A percentile compares a stretch with the other conserved stretches of the same genome.
phyloP scores from a whole-genome alignment of 129 eudicot genomes.

The Calendula officinalis region DNA sequence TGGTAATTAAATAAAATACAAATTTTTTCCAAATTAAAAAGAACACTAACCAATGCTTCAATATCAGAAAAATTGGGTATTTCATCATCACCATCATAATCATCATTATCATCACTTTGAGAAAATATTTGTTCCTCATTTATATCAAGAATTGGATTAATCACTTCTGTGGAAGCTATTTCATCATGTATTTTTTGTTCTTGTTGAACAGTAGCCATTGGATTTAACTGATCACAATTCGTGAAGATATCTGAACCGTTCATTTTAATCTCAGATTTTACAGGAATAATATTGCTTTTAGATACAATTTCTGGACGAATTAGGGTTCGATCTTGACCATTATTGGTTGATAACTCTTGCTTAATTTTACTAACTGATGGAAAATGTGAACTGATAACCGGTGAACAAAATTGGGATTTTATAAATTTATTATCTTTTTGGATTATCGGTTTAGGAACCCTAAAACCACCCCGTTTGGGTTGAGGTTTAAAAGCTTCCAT shows the following conservation, averaged over 20 bases:
- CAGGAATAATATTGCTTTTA: no score
- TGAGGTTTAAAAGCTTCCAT: constrained; percentile 27
- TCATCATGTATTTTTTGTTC: constrained; percentile 30
- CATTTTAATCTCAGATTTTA: constrained; percentile 11
- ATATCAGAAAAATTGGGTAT: constrained; percentile 68
- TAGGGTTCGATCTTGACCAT: constrained; percentile 21
- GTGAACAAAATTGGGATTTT: constrained; percentile 24
- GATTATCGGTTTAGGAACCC: constrained; percentile 19
- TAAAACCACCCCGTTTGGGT: constrained; percentile 21
- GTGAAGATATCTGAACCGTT: no score
- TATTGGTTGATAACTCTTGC: constrained; percentile 27
- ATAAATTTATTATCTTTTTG: constrained; percentile 27
- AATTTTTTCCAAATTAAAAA: constrained; percentile 3
- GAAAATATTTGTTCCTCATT: constrained; percentile 40
- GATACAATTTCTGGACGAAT: constrained; percentile 6
- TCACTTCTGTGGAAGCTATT: background rate
- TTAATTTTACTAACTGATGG: constrained; percentile 32
- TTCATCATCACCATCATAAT: constrained; percentile 27
- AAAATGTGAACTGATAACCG: constrained; percentile 30
- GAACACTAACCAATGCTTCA: constrained; percentile 62
- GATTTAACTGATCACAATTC: no score
- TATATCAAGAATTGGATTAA: constrained; percentile 25
- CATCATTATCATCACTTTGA: constrained; percentile 41
- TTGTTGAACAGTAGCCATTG: constrained; percentile 3
- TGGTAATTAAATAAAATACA: background rate